A percentile compares a stretch with the other conserved stretches of the same genome.
Conservation (phyloP, 177 flowering plant genomes). For the Vitis hybrid region DNA sequence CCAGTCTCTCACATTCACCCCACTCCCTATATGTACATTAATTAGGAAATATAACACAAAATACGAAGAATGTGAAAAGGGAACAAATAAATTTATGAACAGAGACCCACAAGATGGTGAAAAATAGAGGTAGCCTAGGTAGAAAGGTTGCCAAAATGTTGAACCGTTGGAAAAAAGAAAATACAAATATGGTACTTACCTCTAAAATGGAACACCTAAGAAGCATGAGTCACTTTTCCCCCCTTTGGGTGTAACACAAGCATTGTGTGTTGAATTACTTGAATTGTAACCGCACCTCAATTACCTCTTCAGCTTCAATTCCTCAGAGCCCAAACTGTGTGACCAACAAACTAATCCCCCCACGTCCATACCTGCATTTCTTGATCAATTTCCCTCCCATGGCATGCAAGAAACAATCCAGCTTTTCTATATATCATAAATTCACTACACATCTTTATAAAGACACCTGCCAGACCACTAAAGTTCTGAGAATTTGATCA, state of each 20-base stretch:
- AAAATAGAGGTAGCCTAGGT: no score
- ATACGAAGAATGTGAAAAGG: no score
- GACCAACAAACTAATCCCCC: slow-evolving; percentile 20
- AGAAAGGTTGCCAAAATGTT: neutral
- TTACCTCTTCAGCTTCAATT: neutral
- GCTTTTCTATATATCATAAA: slow-evolving; percentile 12
- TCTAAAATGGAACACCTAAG: slow-evolving; percentile 5
- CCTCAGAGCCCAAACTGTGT: slow-evolving; percentile 14
- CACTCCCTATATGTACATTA: neutral
- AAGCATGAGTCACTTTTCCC: slow-evolving; percentile 22
- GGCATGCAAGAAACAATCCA: slow-evolving; percentile 11
- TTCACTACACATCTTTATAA: slow-evolving; percentile 17
- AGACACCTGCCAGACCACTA: slow-evolving; percentile 7
- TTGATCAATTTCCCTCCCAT: neutral
- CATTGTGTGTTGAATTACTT: slow-evolving; percentile 12
- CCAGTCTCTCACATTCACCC: no score
- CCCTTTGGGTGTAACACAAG: slow-evolving; percentile 25
- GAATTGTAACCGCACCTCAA: slow-evolving; percentile 2
- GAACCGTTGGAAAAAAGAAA: neutral
- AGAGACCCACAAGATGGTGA: no score
- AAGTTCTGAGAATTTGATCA: slow-evolving; percentile 6
- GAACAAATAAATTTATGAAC: no score
- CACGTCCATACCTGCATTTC: neutral
- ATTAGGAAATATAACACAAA: no score
- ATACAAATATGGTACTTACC: neutral